Percentiles rank a stretch among this genome's conserved stretches.
Evolutionary conservation across 495 filamentous ascomycete genomes (phyloP).

Genomic region (Astrocystis sublimbata): DNA sequence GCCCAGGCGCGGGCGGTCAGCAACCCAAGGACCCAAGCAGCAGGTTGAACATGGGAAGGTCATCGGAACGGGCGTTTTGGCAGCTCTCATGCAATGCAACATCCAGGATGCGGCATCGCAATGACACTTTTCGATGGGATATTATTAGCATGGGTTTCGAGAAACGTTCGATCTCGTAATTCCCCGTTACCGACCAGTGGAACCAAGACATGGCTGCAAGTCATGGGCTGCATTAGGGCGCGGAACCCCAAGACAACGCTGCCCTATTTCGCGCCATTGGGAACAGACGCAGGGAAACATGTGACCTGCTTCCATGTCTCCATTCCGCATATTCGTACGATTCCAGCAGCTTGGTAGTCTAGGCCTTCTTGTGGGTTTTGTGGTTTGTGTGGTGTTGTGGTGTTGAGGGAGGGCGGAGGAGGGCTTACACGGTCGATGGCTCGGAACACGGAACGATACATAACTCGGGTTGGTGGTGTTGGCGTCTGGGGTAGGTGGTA

Average conservation of each 20-base stretch:
- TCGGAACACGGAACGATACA: too few species aligned
- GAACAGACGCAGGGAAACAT: slow-evolving; percentile 1
- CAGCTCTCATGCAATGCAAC: slow-evolving; percentile 15
- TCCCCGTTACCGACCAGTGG: background rate
- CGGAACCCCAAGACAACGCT: background rate
- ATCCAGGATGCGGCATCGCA: background rate
- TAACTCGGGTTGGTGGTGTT: too few species aligned
- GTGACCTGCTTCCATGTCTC: background rate
- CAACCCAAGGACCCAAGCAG: background rate
- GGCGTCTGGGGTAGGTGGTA: background rate
- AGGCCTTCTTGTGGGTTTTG: background rate
- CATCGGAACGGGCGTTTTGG: background rate
- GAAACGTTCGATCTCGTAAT: slow-evolving; percentile 12
- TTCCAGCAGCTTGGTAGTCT: background rate
- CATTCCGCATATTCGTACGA: background rate
- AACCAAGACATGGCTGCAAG: slow-evolving; percentile 3
- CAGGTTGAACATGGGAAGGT: background rate
- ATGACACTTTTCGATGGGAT: slow-evolving; percentile 8
- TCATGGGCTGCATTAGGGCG: too few species aligned
- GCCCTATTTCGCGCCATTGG: background rate
- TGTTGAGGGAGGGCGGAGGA: too few species aligned
- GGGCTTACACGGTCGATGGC: too few species aligned
- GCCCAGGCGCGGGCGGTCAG: background rate
- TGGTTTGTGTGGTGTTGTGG: too few species aligned
- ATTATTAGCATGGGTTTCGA: slow-evolving; percentile 3